Percentiles rank a stretch among this genome's conserved stretches.
These are phyloP conservation scores for Camillea tinctor DNA, from an alignment of 2,329 filamentous ascomycete genomes.

Conservation along the genomic window DNA sequence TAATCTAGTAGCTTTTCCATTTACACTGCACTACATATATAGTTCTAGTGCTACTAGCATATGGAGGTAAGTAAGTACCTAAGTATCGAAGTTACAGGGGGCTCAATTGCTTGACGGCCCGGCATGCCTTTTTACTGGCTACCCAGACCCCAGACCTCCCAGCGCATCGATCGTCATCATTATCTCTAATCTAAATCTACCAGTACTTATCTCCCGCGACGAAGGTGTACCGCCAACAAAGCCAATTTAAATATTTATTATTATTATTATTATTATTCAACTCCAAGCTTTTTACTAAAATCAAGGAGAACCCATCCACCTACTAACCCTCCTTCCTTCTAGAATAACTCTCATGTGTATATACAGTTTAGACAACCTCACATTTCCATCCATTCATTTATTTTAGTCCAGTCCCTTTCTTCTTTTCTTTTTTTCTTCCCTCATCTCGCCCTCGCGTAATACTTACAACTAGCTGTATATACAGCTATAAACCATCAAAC, in stretches of 20 bases:
- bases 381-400: constrained; percentile 13
- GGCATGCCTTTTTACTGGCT: too few relatives aligned
- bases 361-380: constrained; percentile 2
- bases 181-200: neutral
- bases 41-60: too few relatives aligned
- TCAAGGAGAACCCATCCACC: neutral
- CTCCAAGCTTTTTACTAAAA: neutral
- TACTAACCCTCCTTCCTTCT: neutral
- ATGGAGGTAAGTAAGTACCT: neutral
- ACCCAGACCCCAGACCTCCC: too few relatives aligned
- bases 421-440: too few relatives aligned
- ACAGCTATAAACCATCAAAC: neutral
- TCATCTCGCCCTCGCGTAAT: neutral
- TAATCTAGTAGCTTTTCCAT: too few relatives aligned
- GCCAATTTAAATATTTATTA: neutral
- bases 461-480: neutral
- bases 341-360: neutral
- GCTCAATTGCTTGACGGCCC: too few relatives aligned
- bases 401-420: too few relatives aligned
- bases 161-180: neutral
- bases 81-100: too few relatives aligned
- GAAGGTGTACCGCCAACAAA: neutral
- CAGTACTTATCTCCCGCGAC: too few relatives aligned
- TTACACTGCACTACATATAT: too few relatives aligned
- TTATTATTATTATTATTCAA: too few relatives aligned